A percentile compares a stretch with the other conserved stretches of the same genome.
Conservation (phyloP, 768 basidiomycete species). For the Boletus coccyginus region DNA sequence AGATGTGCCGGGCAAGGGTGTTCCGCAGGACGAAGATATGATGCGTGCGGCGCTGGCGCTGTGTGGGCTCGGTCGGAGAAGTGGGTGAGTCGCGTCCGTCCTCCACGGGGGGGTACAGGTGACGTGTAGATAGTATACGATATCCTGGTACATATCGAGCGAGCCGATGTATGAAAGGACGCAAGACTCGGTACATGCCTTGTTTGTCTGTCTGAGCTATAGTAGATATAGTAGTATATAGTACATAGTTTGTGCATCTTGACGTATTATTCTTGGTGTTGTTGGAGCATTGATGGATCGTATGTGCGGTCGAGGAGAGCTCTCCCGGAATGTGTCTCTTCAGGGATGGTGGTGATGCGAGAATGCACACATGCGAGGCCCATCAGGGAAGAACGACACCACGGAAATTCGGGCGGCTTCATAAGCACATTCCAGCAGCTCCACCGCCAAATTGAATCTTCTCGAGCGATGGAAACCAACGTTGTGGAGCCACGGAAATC, state of each 20-base stretch:
- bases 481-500: neutral
- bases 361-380: neutral
- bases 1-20: conserved; percentile 8
- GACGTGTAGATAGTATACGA: conserved; percentile 5
- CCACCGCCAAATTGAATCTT: neutral
- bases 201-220: neutral
- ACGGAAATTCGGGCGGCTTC: no score
- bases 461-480: no score
- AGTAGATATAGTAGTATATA: neutral
- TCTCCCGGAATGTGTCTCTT: neutral
- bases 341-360: neutral
- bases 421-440: neutral
- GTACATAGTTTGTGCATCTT: neutral
- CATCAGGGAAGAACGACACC: no score
- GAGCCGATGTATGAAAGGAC: neutral
- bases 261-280: no score
- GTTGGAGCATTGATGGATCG: neutral
- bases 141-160: conserved; percentile 12
- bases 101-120: no score
- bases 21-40: conserved; percentile 56
- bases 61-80: conserved; percentile 48
- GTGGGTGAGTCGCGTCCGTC: conserved; percentile 8
- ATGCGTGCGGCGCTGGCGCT: conserved; percentile 69
- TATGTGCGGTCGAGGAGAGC: neutral
- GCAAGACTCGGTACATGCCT: conserved; percentile 1